Conservation (phyloP, 2,329 filamentous ascomycete species). For the Fusarium foetens region DNA sequence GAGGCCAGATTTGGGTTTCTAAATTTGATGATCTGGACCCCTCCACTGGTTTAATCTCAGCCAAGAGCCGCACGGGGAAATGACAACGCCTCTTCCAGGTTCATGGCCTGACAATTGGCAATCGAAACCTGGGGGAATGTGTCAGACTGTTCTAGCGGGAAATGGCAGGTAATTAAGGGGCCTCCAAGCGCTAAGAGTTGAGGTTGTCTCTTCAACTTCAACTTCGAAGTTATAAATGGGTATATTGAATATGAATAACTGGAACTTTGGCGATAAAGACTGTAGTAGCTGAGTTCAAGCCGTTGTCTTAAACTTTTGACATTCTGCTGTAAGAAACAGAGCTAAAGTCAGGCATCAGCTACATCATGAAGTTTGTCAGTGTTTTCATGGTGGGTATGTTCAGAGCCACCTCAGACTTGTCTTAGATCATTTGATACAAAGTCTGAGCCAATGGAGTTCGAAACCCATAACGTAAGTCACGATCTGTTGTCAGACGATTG, state of each 20-base stretch:
- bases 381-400: conserved; percentile 7
- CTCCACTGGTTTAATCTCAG: conserved; percentile 27
- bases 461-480: not conserved
- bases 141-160: conserved; percentile 38
- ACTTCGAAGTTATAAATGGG: not conserved
- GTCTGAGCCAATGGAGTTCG: not conserved
- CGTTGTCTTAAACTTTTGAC: not conserved
- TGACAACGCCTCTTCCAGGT: conserved; percentile 31
- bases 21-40: conserved; percentile 31
- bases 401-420: conserved; percentile 1
- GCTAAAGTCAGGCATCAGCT: conserved; percentile 8
- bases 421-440: conserved; percentile 4
- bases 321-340: not conserved
- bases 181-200: conserved; percentile 2
- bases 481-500: not conserved
- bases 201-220: not conserved
- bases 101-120: conserved; percentile 39
- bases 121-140: conserved; percentile 39
- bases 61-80: conserved; percentile 35
- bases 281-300: not conserved
- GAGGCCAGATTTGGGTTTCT: conserved; percentile 40
- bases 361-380: conserved; percentile 31
- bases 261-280: rapidly evolving
- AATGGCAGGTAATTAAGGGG: conserved; percentile 9
- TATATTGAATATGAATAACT: not conserved